Evolutionary conservation across 805 yeast genomes (phyloP).

Genomic region (Wickerhamomyces ciferrii): DNA sequence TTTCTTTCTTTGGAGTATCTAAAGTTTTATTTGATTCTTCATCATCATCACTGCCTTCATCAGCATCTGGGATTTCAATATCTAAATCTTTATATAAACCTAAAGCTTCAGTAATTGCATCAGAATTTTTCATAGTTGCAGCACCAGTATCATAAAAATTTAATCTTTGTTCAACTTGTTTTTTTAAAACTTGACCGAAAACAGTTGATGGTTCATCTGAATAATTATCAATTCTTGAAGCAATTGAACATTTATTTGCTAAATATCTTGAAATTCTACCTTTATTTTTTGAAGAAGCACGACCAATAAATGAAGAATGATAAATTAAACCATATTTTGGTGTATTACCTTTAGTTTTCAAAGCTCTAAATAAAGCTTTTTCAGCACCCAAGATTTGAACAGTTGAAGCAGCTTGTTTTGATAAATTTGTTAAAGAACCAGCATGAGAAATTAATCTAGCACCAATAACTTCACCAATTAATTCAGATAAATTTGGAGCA

Average conservation of each 20-base stretch:
- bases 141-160: constrained; percentile 95
- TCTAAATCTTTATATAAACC: constrained; percentile 52
- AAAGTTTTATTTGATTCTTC: not conserved
- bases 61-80: constrained; percentile 31
- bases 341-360: constrained; percentile 97
- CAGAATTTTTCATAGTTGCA: constrained; percentile 93
- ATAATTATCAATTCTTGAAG: constrained; percentile 96
- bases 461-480: constrained; percentile 98
- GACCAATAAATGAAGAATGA: constrained; percentile 96
- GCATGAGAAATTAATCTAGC: constrained; percentile 98
- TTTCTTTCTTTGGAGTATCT: constrained; percentile 24
- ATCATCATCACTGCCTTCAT: constrained; percentile 17
- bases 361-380: constrained; percentile 97
- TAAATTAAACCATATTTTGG: constrained; percentile 97
- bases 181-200: constrained; percentile 86
- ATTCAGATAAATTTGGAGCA: constrained; percentile 94
- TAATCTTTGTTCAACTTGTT: constrained; percentile 97
- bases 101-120: constrained; percentile 90
- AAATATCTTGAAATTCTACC: constrained; percentile 98
- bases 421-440: constrained; percentile 92
- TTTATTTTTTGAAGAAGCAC: constrained; percentile 94
- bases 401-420: constrained; percentile 98
- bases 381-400: constrained; percentile 99
- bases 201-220: constrained; percentile 89
- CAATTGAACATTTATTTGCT: constrained; percentile 98